These are phyloP conservation scores for Penicillium sp. DNA, from an alignment of 2,329 filamentous ascomycete species.

Conservation along the genomic window DNA sequence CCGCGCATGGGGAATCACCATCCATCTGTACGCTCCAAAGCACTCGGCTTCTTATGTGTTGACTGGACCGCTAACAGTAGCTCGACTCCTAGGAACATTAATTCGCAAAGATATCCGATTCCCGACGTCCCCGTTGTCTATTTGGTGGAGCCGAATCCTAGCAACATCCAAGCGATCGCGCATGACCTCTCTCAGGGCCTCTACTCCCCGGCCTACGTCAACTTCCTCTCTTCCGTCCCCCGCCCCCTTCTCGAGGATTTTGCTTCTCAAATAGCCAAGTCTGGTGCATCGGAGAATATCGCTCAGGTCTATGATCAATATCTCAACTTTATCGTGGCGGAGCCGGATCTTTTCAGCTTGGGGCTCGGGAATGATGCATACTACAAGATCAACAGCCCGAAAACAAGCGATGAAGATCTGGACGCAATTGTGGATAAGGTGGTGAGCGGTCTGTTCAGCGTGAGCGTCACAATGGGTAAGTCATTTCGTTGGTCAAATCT, in stretches of 20 bases:
- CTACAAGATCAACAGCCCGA: slow-evolving; percentile 90
- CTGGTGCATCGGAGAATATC: slow-evolving; percentile 82
- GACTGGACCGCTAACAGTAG: neutral
- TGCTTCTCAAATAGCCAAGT: slow-evolving; percentile 76
- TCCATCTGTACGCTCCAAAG: slow-evolving; percentile 67
- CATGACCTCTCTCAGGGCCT: slow-evolving; percentile 79
- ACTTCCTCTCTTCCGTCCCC: slow-evolving; percentile 91
- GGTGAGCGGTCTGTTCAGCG: slow-evolving; percentile 94
- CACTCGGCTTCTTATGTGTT: neutral
- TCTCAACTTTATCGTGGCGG: slow-evolving; percentile 92
- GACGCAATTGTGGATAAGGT: slow-evolving; percentile 84
- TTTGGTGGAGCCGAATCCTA: slow-evolving; percentile 79
- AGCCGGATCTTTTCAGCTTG: slow-evolving; percentile 91
- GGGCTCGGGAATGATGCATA: slow-evolving; percentile 92
- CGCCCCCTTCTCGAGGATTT: slow-evolving; percentile 91
- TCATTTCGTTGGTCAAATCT: neutral
- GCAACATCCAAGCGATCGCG: slow-evolving; percentile 78
- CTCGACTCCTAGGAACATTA: slow-evolving; percentile 62
- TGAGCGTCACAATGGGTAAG: slow-evolving; percentile 94
- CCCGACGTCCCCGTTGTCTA: slow-evolving; percentile 96
- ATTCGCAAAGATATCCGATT: slow-evolving; percentile 77
- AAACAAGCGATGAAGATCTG: slow-evolving; percentile 83
- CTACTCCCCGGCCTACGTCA: slow-evolving; percentile 91
- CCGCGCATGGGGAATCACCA: slow-evolving; percentile 88
- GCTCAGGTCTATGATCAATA: slow-evolving; percentile 95